Percentiles rank a stretch among this genome's conserved stretches.
These are phyloP conservation scores for Rhynchospora pubera DNA, from an alignment of 176 grass and related monocot genomes.

Conservation along the genomic window DNA sequence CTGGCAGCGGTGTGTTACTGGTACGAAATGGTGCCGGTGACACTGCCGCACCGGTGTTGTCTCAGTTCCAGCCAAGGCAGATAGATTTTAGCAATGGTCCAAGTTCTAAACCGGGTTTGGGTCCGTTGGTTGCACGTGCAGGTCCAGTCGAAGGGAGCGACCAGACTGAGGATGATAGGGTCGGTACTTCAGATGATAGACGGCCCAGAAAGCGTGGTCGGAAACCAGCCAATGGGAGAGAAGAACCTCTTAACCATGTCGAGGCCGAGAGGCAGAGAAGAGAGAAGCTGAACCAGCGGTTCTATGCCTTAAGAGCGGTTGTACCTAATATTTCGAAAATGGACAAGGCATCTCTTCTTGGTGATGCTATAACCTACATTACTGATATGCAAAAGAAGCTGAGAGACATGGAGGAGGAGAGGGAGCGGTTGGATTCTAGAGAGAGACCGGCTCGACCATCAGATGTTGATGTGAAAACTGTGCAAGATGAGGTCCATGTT, in stretches of 20 bases:
- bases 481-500: slow-evolving; percentile 74
- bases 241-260: slow-evolving; percentile 89
- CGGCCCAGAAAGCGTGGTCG: slow-evolving; percentile 88
- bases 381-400: slow-evolving; percentile 92
- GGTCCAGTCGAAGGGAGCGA: slow-evolving; percentile 40
- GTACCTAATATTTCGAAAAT: slow-evolving; percentile 98
- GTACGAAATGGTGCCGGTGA: slow-evolving; percentile 39
- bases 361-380: slow-evolving; percentile 79
- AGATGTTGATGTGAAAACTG: slow-evolving; percentile 68
- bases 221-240: slow-evolving; percentile 94
- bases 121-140: slow-evolving; percentile 40
- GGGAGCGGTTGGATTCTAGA: slow-evolving; percentile 38
- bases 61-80: slow-evolving; percentile 58
- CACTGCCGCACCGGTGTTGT: slow-evolving; percentile 32
- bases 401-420: slow-evolving; percentile 85
- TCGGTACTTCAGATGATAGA: slow-evolving; percentile 57
- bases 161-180: slow-evolving; percentile 32
- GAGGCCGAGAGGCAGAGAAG: slow-evolving; percentile 95
- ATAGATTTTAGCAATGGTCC: slow-evolving; percentile 68
- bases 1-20: slow-evolving; percentile 56
- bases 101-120: slow-evolving; percentile 40
- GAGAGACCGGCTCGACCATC: slow-evolving; percentile 24
- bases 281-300: slow-evolving; percentile 94
- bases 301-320: slow-evolving; percentile 79
- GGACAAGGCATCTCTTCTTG: slow-evolving; percentile 93